These are phyloP conservation scores for Apiospora arundinis DNA, from an alignment of 2,329 filamentous ascomycete genomes.

Conservation along the genomic window DNA sequence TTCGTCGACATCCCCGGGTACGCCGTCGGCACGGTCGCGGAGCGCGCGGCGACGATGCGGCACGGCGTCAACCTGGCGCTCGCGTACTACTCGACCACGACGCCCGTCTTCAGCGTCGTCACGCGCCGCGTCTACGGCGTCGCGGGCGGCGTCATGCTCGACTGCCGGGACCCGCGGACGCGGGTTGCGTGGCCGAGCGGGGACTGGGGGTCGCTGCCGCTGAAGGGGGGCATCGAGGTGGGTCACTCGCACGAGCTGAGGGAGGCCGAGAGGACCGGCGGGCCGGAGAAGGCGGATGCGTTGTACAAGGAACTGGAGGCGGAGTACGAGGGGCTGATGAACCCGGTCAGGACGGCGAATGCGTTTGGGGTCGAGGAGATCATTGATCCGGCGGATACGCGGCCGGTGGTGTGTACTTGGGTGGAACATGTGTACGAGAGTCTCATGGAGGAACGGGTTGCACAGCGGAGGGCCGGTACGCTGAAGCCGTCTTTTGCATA, in stretches of 20 bases:
- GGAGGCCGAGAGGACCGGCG: constrained; percentile 45
- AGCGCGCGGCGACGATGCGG: constrained; percentile 68
- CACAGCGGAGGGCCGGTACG: constrained; percentile 3
- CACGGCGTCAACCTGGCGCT: constrained; percentile 67
- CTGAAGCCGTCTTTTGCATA: constrained; percentile 21
- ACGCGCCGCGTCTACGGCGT: constrained; percentile 67
- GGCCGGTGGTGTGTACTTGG: constrained; percentile 62
- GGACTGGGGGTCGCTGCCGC: constrained; percentile 66
- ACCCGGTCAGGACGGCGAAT: constrained; percentile 68
- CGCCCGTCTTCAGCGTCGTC: constrained; percentile 68
- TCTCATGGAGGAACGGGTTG: constrained; percentile 13
- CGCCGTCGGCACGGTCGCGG: constrained; percentile 67
- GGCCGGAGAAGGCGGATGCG: constrained; percentile 46
- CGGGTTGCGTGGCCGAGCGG: constrained; percentile 69
- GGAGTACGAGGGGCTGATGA: constrained; percentile 67
- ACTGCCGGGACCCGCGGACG: constrained; percentile 65
- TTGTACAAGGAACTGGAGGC: constrained; percentile 63
- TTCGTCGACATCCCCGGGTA: constrained; percentile 70
- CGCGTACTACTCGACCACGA: constrained; percentile 67
- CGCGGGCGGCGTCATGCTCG: constrained; percentile 69
- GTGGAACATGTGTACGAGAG: constrained; percentile 53
- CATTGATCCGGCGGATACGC: constrained; percentile 66
- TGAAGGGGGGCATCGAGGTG: constrained; percentile 70
- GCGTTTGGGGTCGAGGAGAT: constrained; percentile 70
- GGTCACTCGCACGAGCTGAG: constrained; percentile 66